phyloP scores from a whole-genome alignment of 2,329 filamentous ascomycete genomes.

The Polychaeton citri region DNA sequence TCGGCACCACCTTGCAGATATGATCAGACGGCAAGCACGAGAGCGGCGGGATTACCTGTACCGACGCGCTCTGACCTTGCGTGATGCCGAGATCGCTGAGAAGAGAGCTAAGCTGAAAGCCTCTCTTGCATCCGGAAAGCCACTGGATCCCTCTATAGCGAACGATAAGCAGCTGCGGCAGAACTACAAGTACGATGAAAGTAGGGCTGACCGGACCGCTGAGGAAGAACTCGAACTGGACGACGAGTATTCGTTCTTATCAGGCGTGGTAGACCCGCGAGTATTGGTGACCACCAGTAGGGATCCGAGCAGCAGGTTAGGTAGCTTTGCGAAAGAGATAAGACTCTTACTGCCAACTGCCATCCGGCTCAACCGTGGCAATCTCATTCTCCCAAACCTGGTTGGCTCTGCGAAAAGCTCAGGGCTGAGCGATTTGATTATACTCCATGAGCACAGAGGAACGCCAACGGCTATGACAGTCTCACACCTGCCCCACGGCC shows the following conservation, averaged over 20 bases:
- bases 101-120: conserved; percentile 78
- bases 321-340: conserved; percentile 89
- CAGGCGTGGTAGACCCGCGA: conserved; percentile 80
- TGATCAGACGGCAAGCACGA: conserved; percentile 56
- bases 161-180: conserved; percentile 73
- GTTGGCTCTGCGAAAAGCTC: conserved; percentile 68
- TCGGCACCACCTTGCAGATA: conserved; percentile 20
- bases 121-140: conserved; percentile 79
- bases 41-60: conserved; percentile 83
- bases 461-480: conserved; percentile 82
- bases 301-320: conserved; percentile 69
- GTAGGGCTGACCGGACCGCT: conserved; percentile 50
- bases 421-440: conserved; percentile 69
- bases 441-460: conserved; percentile 85
- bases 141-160: conserved; percentile 66
- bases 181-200: conserved; percentile 91
- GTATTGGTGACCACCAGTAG: conserved; percentile 84
- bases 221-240: conserved; percentile 64
- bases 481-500: conserved; percentile 77
- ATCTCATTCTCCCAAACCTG: conserved; percentile 73
- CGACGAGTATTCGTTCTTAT: conserved; percentile 81
- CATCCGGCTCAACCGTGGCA: conserved; percentile 83
- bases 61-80: conserved; percentile 70
- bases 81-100: conserved; percentile 84
- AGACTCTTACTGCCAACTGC: conserved; percentile 69